These are phyloP conservation scores for Coemansia sp. DNA, from an alignment of 192 early-diverging fungal species.

Conservation along the genomic window DNA sequence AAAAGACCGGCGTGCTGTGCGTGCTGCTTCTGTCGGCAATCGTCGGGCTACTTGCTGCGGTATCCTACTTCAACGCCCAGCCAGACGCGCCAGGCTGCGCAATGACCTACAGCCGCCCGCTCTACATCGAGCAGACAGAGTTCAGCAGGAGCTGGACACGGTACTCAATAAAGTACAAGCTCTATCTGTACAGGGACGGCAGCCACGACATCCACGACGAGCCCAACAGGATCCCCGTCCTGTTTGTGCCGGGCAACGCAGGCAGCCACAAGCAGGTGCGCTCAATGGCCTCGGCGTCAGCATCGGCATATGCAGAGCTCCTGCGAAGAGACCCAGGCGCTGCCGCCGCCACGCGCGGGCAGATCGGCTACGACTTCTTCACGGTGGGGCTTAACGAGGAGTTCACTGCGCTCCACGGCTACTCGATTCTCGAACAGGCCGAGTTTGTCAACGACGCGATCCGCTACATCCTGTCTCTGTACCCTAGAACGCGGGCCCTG, in stretches of 20 bases:
- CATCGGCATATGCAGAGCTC: conserved; percentile 59
- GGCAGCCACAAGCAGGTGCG: conserved; percentile 89
- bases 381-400: conserved; percentile 85
- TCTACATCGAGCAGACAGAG: conserved; percentile 44
- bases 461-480: conserved; percentile 71
- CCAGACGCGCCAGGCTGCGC: conserved; percentile 55
- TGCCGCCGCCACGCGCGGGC: conserved; percentile 22
- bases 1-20: conserved; percentile 4
- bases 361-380: conserved; percentile 54
- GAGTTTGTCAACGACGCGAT: conserved; percentile 80
- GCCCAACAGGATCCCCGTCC: conserved; percentile 74
- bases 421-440: conserved; percentile 83
- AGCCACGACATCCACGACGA: conserved; percentile 43
- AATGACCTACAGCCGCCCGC: conserved; percentile 64
- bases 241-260: conserved; percentile 95
- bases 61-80: conserved; percentile 70
- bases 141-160: conserved; percentile 47
- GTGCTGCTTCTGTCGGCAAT: conserved; percentile 17
- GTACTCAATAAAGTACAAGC: conserved; percentile 73
- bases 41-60: conserved; percentile 28
- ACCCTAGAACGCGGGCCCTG: conserved; percentile 52
- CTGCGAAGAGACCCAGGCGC: conserved; percentile 12
- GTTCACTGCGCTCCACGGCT: conserved; percentile 85
- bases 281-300: conserved; percentile 76
- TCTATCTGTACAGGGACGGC: conserved; percentile 76